These are phyloP conservation scores for Xylariaceae sp. DNA, from an alignment of 2,329 filamentous ascomycete genomes.

Conservation along the genomic window DNA sequence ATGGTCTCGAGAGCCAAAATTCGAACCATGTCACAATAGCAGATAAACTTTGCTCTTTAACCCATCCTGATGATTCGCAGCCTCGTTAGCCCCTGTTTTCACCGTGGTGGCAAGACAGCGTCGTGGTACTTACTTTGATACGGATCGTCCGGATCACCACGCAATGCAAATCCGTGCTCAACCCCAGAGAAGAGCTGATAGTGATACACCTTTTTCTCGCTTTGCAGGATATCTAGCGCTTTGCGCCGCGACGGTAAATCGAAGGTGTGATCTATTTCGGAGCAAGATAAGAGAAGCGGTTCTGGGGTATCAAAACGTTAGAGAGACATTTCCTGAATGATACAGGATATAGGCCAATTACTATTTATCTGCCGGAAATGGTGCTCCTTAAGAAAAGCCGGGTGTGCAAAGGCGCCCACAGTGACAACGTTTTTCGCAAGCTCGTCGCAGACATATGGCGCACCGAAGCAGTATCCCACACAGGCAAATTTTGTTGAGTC, in stretches of 20 bases:
- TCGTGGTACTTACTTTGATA: slow-evolving; percentile 33
- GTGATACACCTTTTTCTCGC: slow-evolving; percentile 49
- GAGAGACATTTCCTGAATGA: not conserved
- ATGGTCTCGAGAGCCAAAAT: slow-evolving; percentile 22
- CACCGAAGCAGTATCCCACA: slow-evolving; percentile 40
- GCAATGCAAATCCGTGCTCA: slow-evolving; percentile 60
- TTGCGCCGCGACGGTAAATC: slow-evolving; percentile 33
- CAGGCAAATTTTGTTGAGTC: slow-evolving; percentile 37
- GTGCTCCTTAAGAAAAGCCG: slow-evolving; percentile 44
- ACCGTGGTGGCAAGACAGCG: not conserved
- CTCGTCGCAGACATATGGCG: slow-evolving; percentile 42
- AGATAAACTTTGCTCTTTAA: slow-evolving; percentile 29
- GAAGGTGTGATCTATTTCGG: slow-evolving; percentile 44
- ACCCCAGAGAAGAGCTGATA: slow-evolving; percentile 60
- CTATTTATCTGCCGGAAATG: slow-evolving; percentile 39
- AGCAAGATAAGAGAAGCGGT: slow-evolving; percentile 43
- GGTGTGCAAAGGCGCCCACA: slow-evolving; percentile 49
- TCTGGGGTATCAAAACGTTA: slow-evolving; percentile 20
- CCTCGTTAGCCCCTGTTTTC: not conserved
- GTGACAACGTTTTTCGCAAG: slow-evolving; percentile 34
- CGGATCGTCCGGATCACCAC: slow-evolving; percentile 45
- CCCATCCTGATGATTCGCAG: slow-evolving; percentile 22
- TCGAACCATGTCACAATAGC: slow-evolving; percentile 28
- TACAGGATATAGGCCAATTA: slow-evolving; percentile 14
- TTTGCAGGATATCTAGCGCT: slow-evolving; percentile 41